Evolutionary conservation across 257 asterid genomes (phyloP).

Genomic region (Solanum piurae): DNA sequence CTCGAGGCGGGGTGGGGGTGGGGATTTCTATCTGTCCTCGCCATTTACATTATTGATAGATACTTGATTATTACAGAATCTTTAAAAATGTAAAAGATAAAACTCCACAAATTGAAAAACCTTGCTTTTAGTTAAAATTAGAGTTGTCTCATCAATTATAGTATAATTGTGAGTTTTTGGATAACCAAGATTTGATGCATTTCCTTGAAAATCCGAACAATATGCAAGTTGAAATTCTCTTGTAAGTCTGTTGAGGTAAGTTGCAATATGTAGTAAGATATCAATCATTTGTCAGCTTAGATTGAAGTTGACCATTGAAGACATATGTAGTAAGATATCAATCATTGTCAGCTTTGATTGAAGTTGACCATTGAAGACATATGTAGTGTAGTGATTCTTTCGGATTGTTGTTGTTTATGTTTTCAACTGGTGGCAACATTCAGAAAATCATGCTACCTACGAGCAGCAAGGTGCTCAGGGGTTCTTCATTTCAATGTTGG

Average conservation of each 20-base stretch:
- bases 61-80: background rate
- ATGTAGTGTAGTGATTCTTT: background rate
- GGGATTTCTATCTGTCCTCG: background rate
- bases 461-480: conserved; percentile 95
- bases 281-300: background rate
- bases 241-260: background rate
- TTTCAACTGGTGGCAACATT: conserved; percentile 95
- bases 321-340: background rate
- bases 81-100: background rate
- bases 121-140: background rate
- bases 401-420: background rate
- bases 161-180: background rate
- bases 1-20: too few species aligned
- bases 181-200: too few species aligned
- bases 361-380: background rate
- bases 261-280: background rate
- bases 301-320: background rate
- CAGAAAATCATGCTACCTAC: conserved; percentile 76
- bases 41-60: background rate
- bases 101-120: background rate
- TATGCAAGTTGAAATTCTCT: background rate
- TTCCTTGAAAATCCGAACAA: background rate
- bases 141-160: background rate
- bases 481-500: conserved; percentile 84
- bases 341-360: background rate